phyloP scores from a whole-genome alignment of 257 asterid genomes.

The Penstemon barbatus region DNA sequence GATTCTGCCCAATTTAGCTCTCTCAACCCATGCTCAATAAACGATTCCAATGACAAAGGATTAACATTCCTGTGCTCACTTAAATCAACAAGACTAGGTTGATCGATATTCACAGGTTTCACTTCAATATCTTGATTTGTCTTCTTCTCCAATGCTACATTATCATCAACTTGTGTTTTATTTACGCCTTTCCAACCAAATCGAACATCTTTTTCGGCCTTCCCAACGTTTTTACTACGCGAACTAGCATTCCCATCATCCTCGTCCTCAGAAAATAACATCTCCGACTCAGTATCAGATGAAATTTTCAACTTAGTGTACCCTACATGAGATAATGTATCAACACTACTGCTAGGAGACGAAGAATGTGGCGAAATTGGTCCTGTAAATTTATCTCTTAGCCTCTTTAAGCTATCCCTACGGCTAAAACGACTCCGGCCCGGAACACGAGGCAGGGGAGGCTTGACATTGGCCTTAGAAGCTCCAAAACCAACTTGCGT shows the following conservation, averaged over 20 bases:
- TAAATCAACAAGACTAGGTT: slow-evolving; percentile 34
- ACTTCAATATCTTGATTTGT: slow-evolving; percentile 30
- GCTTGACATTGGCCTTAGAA: slow-evolving; percentile 72
- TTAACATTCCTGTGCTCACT: slow-evolving; percentile 29
- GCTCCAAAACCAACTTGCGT: slow-evolving; percentile 60
- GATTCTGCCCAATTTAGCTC: slow-evolving; percentile 43
- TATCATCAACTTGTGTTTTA: slow-evolving; percentile 27
- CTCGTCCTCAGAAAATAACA: slow-evolving; percentile 71
- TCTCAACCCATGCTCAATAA: slow-evolving; percentile 32
- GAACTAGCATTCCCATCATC: slow-evolving; percentile 47
- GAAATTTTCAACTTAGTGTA: slow-evolving; percentile 65
- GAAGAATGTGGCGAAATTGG: slow-evolving; percentile 30
- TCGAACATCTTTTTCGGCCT: slow-evolving; percentile 28
- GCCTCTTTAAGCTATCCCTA: slow-evolving; percentile 69
- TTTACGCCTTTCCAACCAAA: slow-evolving; percentile 23
- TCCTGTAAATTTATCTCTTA: slow-evolving; percentile 60
- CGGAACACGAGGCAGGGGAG: slow-evolving; percentile 75
- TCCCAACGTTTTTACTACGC: slow-evolving; percentile 22
- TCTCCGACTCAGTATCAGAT: slow-evolving; percentile 85
- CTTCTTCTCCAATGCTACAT: slow-evolving; percentile 27
- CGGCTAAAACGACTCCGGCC: slow-evolving; percentile 70
- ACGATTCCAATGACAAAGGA: slow-evolving; percentile 27
- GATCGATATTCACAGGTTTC: slow-evolving; percentile 40
- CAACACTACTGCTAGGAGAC: slow-evolving; percentile 29
- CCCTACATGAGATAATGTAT: slow-evolving; percentile 57